Base-by-base conservation (phyloP, 2,329 filamentous ascomycete species). In the Cytospora piceicola region DNA sequence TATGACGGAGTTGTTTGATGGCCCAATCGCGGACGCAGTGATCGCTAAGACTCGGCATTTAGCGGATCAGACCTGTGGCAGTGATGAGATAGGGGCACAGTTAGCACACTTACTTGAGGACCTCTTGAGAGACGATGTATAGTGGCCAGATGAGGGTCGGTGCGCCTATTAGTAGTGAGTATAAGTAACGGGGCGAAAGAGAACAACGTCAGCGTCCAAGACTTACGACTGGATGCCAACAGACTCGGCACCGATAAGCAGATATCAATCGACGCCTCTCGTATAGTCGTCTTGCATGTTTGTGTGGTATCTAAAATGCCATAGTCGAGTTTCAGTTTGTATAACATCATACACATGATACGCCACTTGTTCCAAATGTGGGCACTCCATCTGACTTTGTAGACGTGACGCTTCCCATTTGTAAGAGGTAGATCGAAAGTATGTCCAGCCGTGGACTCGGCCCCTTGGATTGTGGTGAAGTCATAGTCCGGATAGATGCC, bases 331-430 rank as follows among this genome's bases (percentile, higher is more conserved):
- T 49, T 49, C 46, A 49, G n/a, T 14, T 24, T 49, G n/a, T 24
- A n/a, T 14, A 49, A 3, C 22, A 49, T 22, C n/a, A 49, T 49
- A 24, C n/a, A 24, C n/a, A 49, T 12, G 2, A 49, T 14, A 14
- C 46, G 46, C 46, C 46, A 49, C 46, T 49, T 49, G 46, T 49
- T 49, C 46, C 46, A 49, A 2, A 49, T 49, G 24, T 49, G n/a
- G 5, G n/a, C 46, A 24, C 46, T 49, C 46, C 46, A 49, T 24
- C 24, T 24, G n/a, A 14, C 20, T 24, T 24, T 22, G n/a, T 49
- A 49, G 9, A 49, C 11, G 12, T 49, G 46, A 24, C 46, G 46
- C 6, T 11, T 49, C 22, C n/a, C 46, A 49, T 49, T 9, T 49
- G 46, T 11, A 24, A 4, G 5, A 5, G 46, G 46, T n/a, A 49